These are phyloP conservation scores for Carallia pectinifolia DNA, from an alignment of 345 rosid genomes.

Conservation along the genomic window DNA sequence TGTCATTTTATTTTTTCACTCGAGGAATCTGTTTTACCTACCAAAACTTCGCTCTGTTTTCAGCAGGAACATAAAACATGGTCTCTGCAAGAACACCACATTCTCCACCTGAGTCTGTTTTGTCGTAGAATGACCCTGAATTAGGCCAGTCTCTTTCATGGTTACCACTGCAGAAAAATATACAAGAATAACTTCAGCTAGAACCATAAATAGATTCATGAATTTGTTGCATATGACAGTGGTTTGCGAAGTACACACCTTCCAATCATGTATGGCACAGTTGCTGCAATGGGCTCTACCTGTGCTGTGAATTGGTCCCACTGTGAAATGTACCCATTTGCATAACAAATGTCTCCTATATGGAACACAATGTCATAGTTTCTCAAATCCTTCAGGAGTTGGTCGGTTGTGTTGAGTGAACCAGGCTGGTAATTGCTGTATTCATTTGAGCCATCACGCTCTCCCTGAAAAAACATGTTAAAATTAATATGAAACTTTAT, in stretches of 20 bases:
- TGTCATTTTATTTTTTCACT: too few species aligned
- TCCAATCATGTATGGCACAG: conserved; percentile 43
- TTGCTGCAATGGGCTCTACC: conserved; percentile 40
- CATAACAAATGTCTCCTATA: conserved; percentile 42
- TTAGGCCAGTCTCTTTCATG: conserved; percentile 40
- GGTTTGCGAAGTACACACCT: conserved; percentile 23
- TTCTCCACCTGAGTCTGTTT: conserved; percentile 62
- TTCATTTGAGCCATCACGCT: conserved; percentile 46
- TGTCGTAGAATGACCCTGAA: conserved; percentile 44
- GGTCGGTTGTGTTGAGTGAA: conserved; percentile 42
- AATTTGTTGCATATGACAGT: neutral
- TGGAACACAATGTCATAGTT: conserved; percentile 38
- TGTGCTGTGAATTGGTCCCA: conserved; percentile 51
- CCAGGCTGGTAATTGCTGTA: conserved; percentile 44
- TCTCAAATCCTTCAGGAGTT: conserved; percentile 32
- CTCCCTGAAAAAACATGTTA: conserved; percentile 31
- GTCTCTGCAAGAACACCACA: conserved; percentile 68
- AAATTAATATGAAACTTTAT: neutral
- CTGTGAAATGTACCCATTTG: conserved; percentile 46
- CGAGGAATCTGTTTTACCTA: conserved; percentile 18
- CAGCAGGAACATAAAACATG: conserved; percentile 65
- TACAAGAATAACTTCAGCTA: neutral
- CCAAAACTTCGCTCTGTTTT: conserved; percentile 70
- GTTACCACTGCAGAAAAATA: conserved; percentile 31
- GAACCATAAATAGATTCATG: neutral